phyloP scores from a whole-genome alignment of 192 early-diverging fungal species.

The Mortierella claussenii region DNA sequence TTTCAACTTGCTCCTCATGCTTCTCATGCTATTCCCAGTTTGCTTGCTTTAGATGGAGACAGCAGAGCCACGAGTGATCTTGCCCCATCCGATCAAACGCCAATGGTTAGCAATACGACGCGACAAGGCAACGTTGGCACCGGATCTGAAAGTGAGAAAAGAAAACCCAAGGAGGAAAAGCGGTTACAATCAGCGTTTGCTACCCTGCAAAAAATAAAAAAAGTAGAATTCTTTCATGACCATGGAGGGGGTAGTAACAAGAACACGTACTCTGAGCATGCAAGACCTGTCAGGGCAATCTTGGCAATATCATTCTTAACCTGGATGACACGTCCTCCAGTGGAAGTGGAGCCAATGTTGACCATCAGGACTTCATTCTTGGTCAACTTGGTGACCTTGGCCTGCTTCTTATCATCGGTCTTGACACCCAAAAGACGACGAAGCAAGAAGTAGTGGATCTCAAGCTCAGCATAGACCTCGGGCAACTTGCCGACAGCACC shows the following conservation, averaged over 20 bases:
- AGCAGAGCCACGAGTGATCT: constrained; percentile 85
- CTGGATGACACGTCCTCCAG: constrained; percentile 92
- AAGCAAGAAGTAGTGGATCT: constrained; percentile 97
- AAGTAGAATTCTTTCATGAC: neutral
- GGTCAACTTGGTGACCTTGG: constrained; percentile 91
- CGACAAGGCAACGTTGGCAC: constrained; percentile 95
- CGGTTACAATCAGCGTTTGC: neutral
- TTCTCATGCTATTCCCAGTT: neutral
- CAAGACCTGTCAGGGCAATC: constrained; percentile 87
- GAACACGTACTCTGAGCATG: constrained; percentile 83
- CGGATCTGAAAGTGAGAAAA: constrained; percentile 54
- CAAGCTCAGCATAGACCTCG: constrained; percentile 92
- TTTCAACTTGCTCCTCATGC: too few relatives aligned
- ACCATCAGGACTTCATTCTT: constrained; percentile 95
- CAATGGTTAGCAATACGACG: constrained; percentile 97
- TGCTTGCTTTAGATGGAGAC: constrained; percentile 57
- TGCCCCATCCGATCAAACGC: constrained; percentile 99
- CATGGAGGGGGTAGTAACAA: neutral
- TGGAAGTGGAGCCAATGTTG: constrained; percentile 95
- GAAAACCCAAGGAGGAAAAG: neutral
- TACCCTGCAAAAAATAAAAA: too few relatives aligned
- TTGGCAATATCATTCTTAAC: constrained; percentile 96
- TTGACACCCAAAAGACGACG: constrained; percentile 96
- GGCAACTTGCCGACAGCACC: constrained; percentile 92
- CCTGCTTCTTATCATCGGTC: constrained; percentile 97